Conservation (phyloP, 345 rosid genomes). For the Trapa incisa region DNA sequence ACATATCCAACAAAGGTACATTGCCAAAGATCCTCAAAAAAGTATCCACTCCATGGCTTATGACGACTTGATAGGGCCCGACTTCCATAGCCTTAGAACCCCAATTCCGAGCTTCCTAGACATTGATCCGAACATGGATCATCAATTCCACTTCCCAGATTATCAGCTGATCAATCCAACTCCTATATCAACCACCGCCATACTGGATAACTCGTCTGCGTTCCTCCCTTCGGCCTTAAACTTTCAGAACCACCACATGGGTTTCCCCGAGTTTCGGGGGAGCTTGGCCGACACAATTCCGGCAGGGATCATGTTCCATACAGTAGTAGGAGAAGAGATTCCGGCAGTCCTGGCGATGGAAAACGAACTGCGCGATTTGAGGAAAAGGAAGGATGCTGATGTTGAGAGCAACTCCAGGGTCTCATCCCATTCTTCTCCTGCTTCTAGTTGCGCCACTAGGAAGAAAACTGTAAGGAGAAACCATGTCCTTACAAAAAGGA, state of each 20-base stretch:
- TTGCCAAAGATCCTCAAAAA: background rate
- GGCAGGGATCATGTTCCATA: background rate
- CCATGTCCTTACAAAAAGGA: background rate
- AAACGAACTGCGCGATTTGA: background rate
- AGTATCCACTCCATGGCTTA: constrained; percentile 9
- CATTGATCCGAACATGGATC: constrained; percentile 6
- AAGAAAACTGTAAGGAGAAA: background rate
- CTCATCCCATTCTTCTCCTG: constrained; percentile 6
- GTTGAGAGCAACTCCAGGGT: constrained; percentile 8
- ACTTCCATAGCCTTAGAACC: constrained; percentile 8
- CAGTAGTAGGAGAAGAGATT: background rate
- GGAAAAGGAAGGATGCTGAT: constrained; percentile 10
- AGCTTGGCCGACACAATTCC: constrained; percentile 6
- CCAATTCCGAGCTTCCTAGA: constrained; percentile 4
- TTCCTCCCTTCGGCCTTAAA: background rate
- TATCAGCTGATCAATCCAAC: background rate
- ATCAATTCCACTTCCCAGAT: background rate
- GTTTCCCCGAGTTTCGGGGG: constrained; percentile 6
- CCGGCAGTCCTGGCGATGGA: background rate
- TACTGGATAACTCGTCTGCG: background rate
- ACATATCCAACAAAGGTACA: background rate
- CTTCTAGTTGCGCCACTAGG: constrained; percentile 4
- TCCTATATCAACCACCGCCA: background rate
- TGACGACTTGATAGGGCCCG: background rate
- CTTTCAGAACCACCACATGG: constrained; percentile 2